Percentiles rank a stretch among this genome's conserved stretches.
Evolutionary conservation across 2,329 filamentous ascomycete species (phyloP).

Genomic region (Ophiobolus disseminans): DNA sequence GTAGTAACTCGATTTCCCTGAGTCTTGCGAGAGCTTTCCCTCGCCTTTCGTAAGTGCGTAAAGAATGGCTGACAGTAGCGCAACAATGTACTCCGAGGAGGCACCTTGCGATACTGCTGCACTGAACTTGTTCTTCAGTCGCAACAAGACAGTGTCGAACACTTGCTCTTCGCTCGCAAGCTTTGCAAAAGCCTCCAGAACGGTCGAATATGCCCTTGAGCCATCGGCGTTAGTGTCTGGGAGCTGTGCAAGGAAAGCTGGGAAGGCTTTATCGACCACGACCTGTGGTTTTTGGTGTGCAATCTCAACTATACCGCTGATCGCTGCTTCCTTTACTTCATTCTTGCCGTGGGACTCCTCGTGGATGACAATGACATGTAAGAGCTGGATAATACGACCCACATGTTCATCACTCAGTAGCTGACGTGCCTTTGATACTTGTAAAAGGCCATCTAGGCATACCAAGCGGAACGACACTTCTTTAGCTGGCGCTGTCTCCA

Average conservation of each 20-base stretch:
- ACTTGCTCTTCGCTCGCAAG: conserved; percentile 68
- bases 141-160: conserved; percentile 68
- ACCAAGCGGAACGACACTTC: conserved; percentile 59
- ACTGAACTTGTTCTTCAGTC: conserved; percentile 69
- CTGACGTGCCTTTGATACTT: conserved; percentile 51
- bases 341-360: conserved; percentile 64
- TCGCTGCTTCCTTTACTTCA: conserved; percentile 65
- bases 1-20: conserved; percentile 52
- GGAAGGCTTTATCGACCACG: conserved; percentile 70
- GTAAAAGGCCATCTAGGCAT: conserved; percentile 53
- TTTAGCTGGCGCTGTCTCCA: conserved; percentile 53
- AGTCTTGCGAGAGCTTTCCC: conserved; percentile 57
- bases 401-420: conserved; percentile 53
- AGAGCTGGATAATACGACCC: conserved; percentile 63
- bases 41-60: conserved; percentile 65
- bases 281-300: conserved; percentile 68
- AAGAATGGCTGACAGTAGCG: conserved; percentile 66
- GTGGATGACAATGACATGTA: conserved; percentile 67
- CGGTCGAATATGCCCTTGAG: conserved; percentile 58
- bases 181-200: conserved; percentile 69
- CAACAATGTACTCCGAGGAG: conserved; percentile 62
- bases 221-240: conserved; percentile 63
- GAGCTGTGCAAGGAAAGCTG: conserved; percentile 69
- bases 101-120: conserved; percentile 61
- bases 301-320: conserved; percentile 65